phyloP scores from a whole-genome alignment of 805 yeast species.

The Yamadazyma sp. region DNA sequence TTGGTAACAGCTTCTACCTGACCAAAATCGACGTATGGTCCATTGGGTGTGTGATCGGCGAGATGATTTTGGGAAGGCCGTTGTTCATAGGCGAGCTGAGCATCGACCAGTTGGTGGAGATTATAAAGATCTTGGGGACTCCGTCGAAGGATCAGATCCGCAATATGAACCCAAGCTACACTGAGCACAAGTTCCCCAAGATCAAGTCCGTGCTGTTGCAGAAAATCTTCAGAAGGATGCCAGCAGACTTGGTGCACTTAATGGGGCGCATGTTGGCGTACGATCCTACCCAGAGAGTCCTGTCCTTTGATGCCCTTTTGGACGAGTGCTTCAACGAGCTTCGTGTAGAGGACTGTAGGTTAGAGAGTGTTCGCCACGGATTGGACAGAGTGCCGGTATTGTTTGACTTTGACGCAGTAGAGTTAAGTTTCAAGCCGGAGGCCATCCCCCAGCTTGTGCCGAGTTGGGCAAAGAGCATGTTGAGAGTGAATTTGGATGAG shows the following conservation, averaged over 20 bases:
- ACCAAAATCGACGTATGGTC: slow-evolving; percentile 88
- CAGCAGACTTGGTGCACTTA: slow-evolving; percentile 54
- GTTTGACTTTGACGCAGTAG: slow-evolving; percentile 53
- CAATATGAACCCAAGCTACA: slow-evolving; percentile 94
- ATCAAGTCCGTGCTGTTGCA: slow-evolving; percentile 74
- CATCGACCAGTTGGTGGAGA: slow-evolving; percentile 94
- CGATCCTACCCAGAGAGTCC: slow-evolving; percentile 64
- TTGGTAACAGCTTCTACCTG: slow-evolving; percentile 78
- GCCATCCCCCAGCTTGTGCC: slow-evolving; percentile 45
- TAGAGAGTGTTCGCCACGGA: slow-evolving; percentile 44
- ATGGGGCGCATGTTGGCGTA: slow-evolving; percentile 60
- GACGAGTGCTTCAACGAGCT: slow-evolving; percentile 58
- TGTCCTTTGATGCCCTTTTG: slow-evolving; percentile 53
- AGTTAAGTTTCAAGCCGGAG: slow-evolving; percentile 46
- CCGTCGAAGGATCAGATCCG: slow-evolving; percentile 89
- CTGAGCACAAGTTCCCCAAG: slow-evolving; percentile 94
- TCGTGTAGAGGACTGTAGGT: slow-evolving; percentile 34
- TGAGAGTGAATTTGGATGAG: slow-evolving; percentile 8
- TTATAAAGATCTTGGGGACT: slow-evolving; percentile 94
- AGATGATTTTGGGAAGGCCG: slow-evolving; percentile 81
- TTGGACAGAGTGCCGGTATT: slow-evolving; percentile 46
- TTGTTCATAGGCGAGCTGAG: slow-evolving; percentile 97
- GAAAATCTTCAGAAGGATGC: slow-evolving; percentile 61
- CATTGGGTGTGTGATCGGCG: slow-evolving; percentile 80
- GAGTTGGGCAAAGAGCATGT: slow-evolving; percentile 24